phyloP scores from a whole-genome alignment of 2,329 filamentous ascomycete genomes.

The Rhytidhysteron rufulum region DNA sequence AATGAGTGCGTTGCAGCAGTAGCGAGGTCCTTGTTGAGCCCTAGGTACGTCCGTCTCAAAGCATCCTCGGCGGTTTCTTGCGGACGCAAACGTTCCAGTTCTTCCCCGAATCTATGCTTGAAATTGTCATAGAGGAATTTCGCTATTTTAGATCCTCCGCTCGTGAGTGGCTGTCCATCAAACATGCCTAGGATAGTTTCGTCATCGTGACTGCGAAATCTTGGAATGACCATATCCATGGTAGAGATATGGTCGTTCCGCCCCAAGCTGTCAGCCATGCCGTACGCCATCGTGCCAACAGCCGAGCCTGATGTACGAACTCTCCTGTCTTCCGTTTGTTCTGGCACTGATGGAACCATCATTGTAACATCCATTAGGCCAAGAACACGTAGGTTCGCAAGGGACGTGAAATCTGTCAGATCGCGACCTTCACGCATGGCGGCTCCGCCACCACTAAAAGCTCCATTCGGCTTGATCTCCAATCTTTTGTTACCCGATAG shows the following conservation, averaged over 20 bases:
- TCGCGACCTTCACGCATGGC: constrained; percentile 56
- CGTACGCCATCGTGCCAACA: constrained; percentile 86
- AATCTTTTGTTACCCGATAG: constrained; percentile 94
- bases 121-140: constrained; percentile 98
- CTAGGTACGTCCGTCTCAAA: constrained; percentile 78
- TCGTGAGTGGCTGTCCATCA: constrained; percentile 85
- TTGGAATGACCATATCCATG: constrained; percentile 89
- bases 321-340: constrained; percentile 91
- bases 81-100: constrained; percentile 69
- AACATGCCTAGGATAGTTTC: constrained; percentile 94
- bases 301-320: constrained; percentile 95
- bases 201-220: constrained; percentile 83
- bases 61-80: constrained; percentile 79
- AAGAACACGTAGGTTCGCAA: constrained; percentile 79
- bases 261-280: constrained; percentile 94
- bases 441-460: constrained; percentile 49
- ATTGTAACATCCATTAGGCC: constrained; percentile 98
- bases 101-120: constrained; percentile 74
- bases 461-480: constrained; percentile 72
- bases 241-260: constrained; percentile 93
- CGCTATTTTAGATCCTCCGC: constrained; percentile 88
- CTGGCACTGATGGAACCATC: constrained; percentile 86
- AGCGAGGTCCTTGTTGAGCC: constrained; percentile 90
- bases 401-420: constrained; percentile 84
- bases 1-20: constrained; percentile 76